A percentile compares a stretch with the other conserved stretches of the same genome.
phyloP scores from a whole-genome alignment of 441 rosid species.

The Manihot esculenta region DNA sequence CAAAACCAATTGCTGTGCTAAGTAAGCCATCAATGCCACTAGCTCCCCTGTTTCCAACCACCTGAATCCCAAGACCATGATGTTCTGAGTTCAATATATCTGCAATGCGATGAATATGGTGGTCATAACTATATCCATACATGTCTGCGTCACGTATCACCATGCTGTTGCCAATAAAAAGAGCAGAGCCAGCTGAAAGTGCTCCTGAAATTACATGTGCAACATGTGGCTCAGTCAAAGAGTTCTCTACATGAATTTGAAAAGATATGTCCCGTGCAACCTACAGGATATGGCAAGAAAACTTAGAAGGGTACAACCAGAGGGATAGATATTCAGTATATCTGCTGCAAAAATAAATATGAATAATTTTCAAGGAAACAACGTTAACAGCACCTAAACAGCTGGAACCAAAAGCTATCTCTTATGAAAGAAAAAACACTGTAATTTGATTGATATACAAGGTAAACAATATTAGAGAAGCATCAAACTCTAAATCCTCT shows the following conservation, averaged over 20 bases:
- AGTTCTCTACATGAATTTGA: constrained; percentile 56
- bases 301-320: constrained; percentile 11
- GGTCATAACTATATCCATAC: constrained; percentile 65
- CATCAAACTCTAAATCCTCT: background rate
- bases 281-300: constrained; percentile 41
- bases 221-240: constrained; percentile 83
- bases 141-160: constrained; percentile 89
- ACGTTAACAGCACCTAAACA: background rate
- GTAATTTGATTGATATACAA: background rate
- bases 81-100: constrained; percentile 44
- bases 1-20: constrained; percentile 90
- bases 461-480: background rate
- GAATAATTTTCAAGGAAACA: constrained; percentile 15
- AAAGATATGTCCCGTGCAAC: constrained; percentile 68
- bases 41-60: constrained; percentile 96
- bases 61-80: constrained; percentile 61
- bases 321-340: constrained; percentile 2
- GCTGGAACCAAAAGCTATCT: background rate
- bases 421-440: background rate
- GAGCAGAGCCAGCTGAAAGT: constrained; percentile 63
- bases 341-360: constrained; percentile 1
- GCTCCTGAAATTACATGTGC: constrained; percentile 62
- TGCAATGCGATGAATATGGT: constrained; percentile 28
- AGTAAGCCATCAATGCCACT: constrained; percentile 99
- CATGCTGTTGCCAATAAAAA: constrained; percentile 97